These are phyloP conservation scores for Penicillium frequentans DNA, from an alignment of 2,329 filamentous ascomycete species.

Conservation along the genomic window DNA sequence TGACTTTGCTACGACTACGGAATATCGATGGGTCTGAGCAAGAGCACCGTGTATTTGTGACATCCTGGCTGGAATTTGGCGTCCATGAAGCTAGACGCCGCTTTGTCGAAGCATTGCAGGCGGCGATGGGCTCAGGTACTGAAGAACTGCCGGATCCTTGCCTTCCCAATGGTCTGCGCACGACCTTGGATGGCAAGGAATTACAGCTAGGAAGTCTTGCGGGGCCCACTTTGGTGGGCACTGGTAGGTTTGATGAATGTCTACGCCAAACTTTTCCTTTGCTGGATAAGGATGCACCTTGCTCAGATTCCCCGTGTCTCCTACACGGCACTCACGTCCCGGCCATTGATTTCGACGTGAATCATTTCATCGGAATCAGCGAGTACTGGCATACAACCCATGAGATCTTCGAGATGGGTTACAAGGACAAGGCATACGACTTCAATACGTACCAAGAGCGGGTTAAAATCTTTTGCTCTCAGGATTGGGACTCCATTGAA, in stretches of 20 bases:
- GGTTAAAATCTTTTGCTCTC: slow-evolving; percentile 80
- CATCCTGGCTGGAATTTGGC: slow-evolving; percentile 97
- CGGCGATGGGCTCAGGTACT: slow-evolving; percentile 60
- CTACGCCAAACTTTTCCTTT: slow-evolving; percentile 78
- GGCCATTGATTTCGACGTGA: slow-evolving; percentile 93
- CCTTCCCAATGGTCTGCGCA: slow-evolving; percentile 73
- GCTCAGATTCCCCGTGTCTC: slow-evolving; percentile 79
- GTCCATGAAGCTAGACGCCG: slow-evolving; percentile 86
- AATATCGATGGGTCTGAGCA: slow-evolving; percentile 73
- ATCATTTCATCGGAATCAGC: slow-evolving; percentile 96
- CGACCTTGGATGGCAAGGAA: slow-evolving; percentile 68
- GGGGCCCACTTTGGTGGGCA: slow-evolving; percentile 69
- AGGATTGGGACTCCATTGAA: slow-evolving; percentile 77
- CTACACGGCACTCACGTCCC: slow-evolving; percentile 90
- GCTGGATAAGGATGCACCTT: slow-evolving; percentile 84
- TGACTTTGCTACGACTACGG: slow-evolving; percentile 82
- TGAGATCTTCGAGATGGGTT: slow-evolving; percentile 78
- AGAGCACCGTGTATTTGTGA: slow-evolving; percentile 90
- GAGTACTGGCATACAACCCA: slow-evolving; percentile 99
- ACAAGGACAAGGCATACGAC: slow-evolving; percentile 80
- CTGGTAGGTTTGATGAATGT: slow-evolving; percentile 84
- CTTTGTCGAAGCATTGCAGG: slow-evolving; percentile 75
- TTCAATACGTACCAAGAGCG: slow-evolving; percentile 84
- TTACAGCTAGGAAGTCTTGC: slow-evolving; percentile 40
- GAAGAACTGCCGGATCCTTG: slow-evolving; percentile 86